phyloP scores from a whole-genome alignment of 2,329 filamentous ascomycete species.

The Cercospora brassicicola region DNA sequence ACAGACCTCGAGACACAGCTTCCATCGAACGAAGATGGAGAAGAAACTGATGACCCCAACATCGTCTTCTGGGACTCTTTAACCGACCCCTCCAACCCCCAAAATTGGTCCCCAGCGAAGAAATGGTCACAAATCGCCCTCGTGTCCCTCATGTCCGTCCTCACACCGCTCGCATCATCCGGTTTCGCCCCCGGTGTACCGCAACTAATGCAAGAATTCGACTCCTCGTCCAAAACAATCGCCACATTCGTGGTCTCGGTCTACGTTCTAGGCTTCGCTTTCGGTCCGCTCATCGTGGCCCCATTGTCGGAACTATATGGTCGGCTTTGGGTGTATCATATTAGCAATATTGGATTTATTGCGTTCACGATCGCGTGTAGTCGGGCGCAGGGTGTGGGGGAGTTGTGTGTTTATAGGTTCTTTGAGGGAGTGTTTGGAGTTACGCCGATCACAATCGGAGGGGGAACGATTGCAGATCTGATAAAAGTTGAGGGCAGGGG shows the following conservation, averaged over 20 bases:
- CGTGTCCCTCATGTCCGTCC: conserved; percentile 53
- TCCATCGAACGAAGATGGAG: not conserved
- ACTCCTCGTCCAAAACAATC: conserved; percentile 53
- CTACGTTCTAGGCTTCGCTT: conserved; percentile 57
- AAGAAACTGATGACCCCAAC: conserved; percentile 45
- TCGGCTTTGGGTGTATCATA: conserved; percentile 34
- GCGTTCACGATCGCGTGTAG: conserved; percentile 37
- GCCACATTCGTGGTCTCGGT: conserved; percentile 67
- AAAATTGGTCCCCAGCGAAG: conserved; percentile 57
- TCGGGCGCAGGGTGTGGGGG: conserved; percentile 33
- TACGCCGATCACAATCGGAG: conserved; percentile 36
- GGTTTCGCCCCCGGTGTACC: conserved; percentile 70
- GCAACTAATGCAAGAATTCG: conserved; percentile 63
- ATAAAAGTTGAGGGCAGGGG: conserved; percentile 35
- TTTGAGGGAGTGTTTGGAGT: conserved; percentile 37
- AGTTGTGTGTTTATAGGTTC: conserved; percentile 38
- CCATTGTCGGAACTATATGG: conserved; percentile 44
- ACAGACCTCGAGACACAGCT: conserved; percentile 7
- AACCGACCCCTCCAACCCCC: conserved; percentile 55
- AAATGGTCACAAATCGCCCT: conserved; percentile 52
- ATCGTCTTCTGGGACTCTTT: conserved; percentile 62
- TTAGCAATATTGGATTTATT: conserved; percentile 36
- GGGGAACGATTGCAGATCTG: conserved; percentile 35
- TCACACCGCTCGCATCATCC: conserved; percentile 55
- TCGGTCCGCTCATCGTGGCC: conserved; percentile 47